These are phyloP conservation scores for Aspergillus carbonarius DNA, from an alignment of 2,329 filamentous ascomycete species.

Conservation along the genomic window DNA sequence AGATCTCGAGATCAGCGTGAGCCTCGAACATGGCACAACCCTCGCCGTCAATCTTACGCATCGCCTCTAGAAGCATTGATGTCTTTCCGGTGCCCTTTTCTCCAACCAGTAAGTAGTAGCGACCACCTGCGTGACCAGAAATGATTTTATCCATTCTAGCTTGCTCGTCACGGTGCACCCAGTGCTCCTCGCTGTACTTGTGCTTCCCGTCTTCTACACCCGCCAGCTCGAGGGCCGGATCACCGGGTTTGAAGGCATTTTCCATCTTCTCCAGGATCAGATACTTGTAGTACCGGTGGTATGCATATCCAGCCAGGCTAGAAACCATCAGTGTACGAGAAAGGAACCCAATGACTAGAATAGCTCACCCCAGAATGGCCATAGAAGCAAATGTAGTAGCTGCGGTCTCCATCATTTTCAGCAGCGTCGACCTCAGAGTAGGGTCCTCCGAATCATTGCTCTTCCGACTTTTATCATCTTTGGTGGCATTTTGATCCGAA, in stretches of 20 bases:
- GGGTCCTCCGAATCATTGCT: constrained; percentile 32
- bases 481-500: constrained; percentile 31
- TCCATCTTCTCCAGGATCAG: constrained; percentile 90
- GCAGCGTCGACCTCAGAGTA: constrained; percentile 39
- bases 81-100: constrained; percentile 97
- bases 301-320: constrained; percentile 67
- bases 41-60: constrained; percentile 87
- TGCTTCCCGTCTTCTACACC: constrained; percentile 48
- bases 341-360: background rate
- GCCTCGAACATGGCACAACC: constrained; percentile 95
- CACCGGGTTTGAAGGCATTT: constrained; percentile 85
- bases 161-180: constrained; percentile 85
- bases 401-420: constrained; percentile 71
- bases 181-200: constrained; percentile 58
- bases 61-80: constrained; percentile 92
- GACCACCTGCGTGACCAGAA: constrained; percentile 67
- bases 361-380: constrained; percentile 60
- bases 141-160: constrained; percentile 78
- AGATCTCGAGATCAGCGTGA: constrained; percentile 91
- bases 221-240: constrained; percentile 81
- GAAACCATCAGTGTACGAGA: constrained; percentile 18
- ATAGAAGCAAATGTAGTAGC: constrained; percentile 76
- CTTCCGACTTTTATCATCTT: constrained; percentile 25
- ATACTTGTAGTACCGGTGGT: constrained; percentile 84
- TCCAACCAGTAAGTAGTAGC: constrained; percentile 88